Evolutionary conservation across 2,329 filamentous ascomycete species (phyloP).

Genomic region (Rhynchosporium agropyri): DNA sequence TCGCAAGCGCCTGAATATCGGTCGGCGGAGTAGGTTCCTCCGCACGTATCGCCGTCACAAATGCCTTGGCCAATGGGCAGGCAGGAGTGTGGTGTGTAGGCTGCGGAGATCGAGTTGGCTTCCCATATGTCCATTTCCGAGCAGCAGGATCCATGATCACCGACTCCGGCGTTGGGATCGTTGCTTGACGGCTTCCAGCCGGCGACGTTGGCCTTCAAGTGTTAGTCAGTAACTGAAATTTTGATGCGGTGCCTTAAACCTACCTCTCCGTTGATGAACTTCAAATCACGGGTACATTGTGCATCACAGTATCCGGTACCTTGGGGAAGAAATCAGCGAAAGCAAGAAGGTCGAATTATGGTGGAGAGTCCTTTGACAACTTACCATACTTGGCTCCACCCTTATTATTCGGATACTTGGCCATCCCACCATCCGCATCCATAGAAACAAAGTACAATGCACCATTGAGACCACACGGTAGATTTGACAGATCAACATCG

Average conservation of each 20-base stretch:
- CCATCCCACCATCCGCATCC: constrained; percentile 61
- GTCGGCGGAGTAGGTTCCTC: constrained; percentile 44
- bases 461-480: constrained; percentile 73
- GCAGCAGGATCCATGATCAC: constrained; percentile 62
- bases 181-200: constrained; percentile 51
- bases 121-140: constrained; percentile 70
- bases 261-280: constrained; percentile 57
- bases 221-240: not conserved
- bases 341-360: not conserved
- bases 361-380: not conserved
- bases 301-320: constrained; percentile 64
- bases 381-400: constrained; percentile 60
- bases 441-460: constrained; percentile 69
- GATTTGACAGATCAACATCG: constrained; percentile 68
- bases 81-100: constrained; percentile 61
- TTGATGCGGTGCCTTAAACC: constrained; percentile 16
- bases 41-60: constrained; percentile 48
- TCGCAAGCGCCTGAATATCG: constrained; percentile 60
- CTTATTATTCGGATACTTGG: constrained; percentile 53
- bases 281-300: constrained; percentile 56
- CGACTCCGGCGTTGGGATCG: constrained; percentile 55
- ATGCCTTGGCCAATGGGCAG: constrained; percentile 45
- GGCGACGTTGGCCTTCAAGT: constrained; percentile 53
- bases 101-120: constrained; percentile 59
- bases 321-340: not conserved